Percentiles rank a stretch among this genome's conserved stretches.
Evolutionary conservation across 305 asterid genomes (phyloP).

Genomic region (Rubia peregrina): DNA sequence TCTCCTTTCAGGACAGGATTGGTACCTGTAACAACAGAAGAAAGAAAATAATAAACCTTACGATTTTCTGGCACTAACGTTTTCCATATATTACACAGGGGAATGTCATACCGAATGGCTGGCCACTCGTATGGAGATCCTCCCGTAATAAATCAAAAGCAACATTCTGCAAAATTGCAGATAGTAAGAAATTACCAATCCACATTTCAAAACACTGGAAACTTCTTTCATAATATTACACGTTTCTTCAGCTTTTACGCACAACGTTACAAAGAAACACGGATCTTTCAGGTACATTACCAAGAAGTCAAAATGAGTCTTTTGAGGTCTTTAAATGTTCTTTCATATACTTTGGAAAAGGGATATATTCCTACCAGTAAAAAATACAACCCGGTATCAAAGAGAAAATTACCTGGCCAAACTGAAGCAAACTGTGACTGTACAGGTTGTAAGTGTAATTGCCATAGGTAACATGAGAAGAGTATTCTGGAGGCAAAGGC

Average conservation of each 20-base stretch:
- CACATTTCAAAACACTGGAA: slow-evolving; percentile 2
- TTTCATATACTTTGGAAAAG: neutral
- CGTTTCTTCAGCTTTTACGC: neutral
- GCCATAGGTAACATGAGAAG: slow-evolving; percentile 51
- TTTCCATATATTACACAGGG: slow-evolving; percentile 2
- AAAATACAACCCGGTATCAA: neutral
- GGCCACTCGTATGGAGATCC: slow-evolving; percentile 41
- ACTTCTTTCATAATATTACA: neutral
- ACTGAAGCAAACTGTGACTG: slow-evolving; percentile 95
- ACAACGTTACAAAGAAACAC: neutral
- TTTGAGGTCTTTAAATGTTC: neutral
- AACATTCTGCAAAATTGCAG: slow-evolving; percentile 59
- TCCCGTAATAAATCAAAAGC: slow-evolving; percentile 75
- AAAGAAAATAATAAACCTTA: neutral
- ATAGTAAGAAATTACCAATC: slow-evolving; percentile 15
- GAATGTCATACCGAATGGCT: slow-evolving; percentile 39
- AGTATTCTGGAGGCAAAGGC: slow-evolving; percentile 62
- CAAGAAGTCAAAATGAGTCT: neutral
- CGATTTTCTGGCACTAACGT: slow-evolving; percentile 9
- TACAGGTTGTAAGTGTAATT: slow-evolving; percentile 69
- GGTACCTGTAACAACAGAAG: slow-evolving; percentile 40
- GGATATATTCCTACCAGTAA: neutral
- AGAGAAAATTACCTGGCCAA: slow-evolving; percentile 69
- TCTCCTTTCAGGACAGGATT: slow-evolving; percentile 40
- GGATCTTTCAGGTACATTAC: neutral